Evolutionary conservation across 2,329 filamentous ascomycete species (phyloP).

Genomic region (Penicillium verrucosum): DNA sequence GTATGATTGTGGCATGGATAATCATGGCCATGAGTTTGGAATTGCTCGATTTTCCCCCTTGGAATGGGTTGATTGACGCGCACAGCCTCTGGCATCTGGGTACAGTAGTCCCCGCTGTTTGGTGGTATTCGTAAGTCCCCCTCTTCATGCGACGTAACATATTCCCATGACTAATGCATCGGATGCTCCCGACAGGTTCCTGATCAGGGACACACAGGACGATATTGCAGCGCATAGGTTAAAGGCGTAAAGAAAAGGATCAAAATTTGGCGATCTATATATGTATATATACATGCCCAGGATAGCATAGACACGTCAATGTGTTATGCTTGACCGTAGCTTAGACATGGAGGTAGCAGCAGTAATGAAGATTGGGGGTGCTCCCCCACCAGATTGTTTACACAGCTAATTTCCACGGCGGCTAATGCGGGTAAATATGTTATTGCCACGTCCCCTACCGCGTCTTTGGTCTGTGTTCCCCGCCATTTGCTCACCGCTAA

Average conservation of each 20-base stretch:
- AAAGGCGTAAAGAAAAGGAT: conserved; percentile 55
- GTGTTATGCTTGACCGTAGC: neutral
- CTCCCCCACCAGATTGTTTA: conserved; percentile 1
- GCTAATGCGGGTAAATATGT: neutral
- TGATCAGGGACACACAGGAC: conserved; percentile 79
- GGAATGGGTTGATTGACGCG: conserved; percentile 79
- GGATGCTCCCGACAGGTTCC: conserved; percentile 59
- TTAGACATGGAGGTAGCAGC: neutral
- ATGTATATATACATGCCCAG: neutral
- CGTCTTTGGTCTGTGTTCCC: conserved; percentile 7
- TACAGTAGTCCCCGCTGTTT: conserved; percentile 79
- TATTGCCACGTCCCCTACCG: conserved; percentile 17
- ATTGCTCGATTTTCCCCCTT: conserved; percentile 86
- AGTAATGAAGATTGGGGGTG: neutral
- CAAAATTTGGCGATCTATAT: neutral
- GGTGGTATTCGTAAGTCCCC: conserved; percentile 87
- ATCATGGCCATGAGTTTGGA: conserved; percentile 93
- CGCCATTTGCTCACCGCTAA: conserved; percentile 24
- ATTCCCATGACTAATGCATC: conserved; percentile 11
- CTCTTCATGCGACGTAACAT: neutral
- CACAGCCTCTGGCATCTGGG: conserved; percentile 95
- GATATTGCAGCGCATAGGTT: conserved; percentile 71
- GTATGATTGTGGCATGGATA: conserved; percentile 87
- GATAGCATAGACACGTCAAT: neutral
- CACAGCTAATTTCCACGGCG: conserved; percentile 16